Base-by-base conservation (phyloP, 805 yeast species). In the Saccharomycopsis sp. region DNA sequence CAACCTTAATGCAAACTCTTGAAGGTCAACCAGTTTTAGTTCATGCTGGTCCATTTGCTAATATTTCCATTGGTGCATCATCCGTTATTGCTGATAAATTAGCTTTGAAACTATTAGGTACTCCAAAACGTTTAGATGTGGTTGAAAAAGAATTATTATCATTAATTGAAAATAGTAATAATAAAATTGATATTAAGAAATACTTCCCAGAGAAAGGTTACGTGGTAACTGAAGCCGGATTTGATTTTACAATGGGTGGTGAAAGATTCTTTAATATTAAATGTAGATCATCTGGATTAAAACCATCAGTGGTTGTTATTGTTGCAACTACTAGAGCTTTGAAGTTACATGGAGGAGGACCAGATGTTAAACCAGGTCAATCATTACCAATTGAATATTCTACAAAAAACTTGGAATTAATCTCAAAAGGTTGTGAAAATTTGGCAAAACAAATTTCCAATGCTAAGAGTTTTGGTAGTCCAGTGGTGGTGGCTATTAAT, bases 161-260 rank as follows among this genome's bases (percentile, higher is more conserved):
- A 6, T 23, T 39, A 4, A 26, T 41, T 10, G 27, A 34, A 12
- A 39, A 21, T 30, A 19, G 25, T 10, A 17, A 21, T 15, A 31
- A 19, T 15, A n/a, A n/a, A n/a, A n/a, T n/a, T n/a, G n/a, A n/a
- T n/a, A 21, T 28, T 3, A 32, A 17, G 5, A 15, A 18, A 13
- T 36, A 48, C 15, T 45, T 46, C 61, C 71, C 48, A 57, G 70
- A 76, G 40, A 66, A 68, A 46, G 97, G 97, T 50, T 89, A 74
- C 57, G 97, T 87, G 41, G 85, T 89, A 46, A 89, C 98, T 37
- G 98, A 89, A 62, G 96, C 97, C 30, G 98, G 98, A 39, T 89
- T 89, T 64, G 97, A 89, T 63, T 89, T 92, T 69, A 89, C 96
- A 36, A 89, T 89, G 97, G 98, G 98, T 50, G 97, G 97, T 52